Base-by-base conservation (phyloP, 148 eudicot species). In the Heliosperma pusillum region DNA sequence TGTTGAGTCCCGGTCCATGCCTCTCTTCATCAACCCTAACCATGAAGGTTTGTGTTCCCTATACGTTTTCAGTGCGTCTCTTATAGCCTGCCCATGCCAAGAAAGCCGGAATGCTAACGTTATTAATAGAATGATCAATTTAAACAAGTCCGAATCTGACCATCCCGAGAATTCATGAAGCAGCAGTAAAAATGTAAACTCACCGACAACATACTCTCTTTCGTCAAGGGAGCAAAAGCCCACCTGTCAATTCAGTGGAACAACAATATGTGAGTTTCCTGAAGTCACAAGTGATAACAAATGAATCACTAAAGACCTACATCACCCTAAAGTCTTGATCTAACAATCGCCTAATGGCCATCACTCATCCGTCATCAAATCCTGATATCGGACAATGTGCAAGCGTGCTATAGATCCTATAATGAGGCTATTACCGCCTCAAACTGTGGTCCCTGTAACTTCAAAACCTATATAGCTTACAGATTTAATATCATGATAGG, bases 11-110 rank as follows among this genome's bases (percentile, higher is more conserved):
- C 84, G 84, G 71, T 83, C 81, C 99, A 95, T 92, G 65, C 99
- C 97, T 76, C 99, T 85, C 82, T 85, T 95, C 97, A 92, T 88
- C 77, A 95, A 77, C 58, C 96, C 94, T 15, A 81, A 82, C 99
- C 99, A 95, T 33, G 99, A 92, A 10, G 85, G 26, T 79, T 89
- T 95, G 81, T 87, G 79, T n/a, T 89, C 89, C 74, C 74, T 81
- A 84, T 90, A 95, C 5, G 99, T 95, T 78, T n/a, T 77, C 58
- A 90, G 60, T 0, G 97, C 97, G 1, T 80, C 44, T 70, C 80
- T 77, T 52, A 90, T 69, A 8, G 91, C 86, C 99, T 95, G 89
- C n/a, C 20, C 55, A 21, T n/a, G 5, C 19, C 55, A 53, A 29
- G 6, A 36, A 9, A 12, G 13, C 21, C 22, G n/a, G 17, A 15